These are phyloP conservation scores for Sideroxylon spinosum DNA, from an alignment of 179 eudicot genomes.

Conservation along the genomic window DNA sequence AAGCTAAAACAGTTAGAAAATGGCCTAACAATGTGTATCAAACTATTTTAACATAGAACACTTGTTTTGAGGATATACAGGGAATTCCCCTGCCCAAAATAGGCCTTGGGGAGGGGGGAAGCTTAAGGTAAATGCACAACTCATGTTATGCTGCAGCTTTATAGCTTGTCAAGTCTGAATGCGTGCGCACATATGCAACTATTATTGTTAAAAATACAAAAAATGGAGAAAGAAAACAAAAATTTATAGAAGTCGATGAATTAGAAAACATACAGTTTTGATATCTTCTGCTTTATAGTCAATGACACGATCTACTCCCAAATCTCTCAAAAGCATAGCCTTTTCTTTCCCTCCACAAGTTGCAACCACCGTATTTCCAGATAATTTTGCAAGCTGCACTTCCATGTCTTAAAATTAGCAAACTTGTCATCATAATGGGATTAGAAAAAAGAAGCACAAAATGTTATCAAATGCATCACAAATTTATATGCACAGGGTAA, in stretches of 20 bases:
- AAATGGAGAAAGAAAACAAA: conserved; percentile 6
- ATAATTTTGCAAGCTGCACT: conserved; percentile 88
- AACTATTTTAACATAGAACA: too few relatives aligned
- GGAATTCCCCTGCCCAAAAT: too few relatives aligned
- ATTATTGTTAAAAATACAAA: not conserved
- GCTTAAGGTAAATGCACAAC: too few relatives aligned
- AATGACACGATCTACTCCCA: conserved; percentile 94
- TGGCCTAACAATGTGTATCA: too few relatives aligned
- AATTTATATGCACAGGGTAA: not conserved
- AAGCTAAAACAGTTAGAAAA: too few relatives aligned
- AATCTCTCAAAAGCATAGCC: conserved; percentile 59
- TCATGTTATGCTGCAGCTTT: too few relatives aligned
- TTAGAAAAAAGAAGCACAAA: not conserved
- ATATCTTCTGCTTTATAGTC: conserved; percentile 79
- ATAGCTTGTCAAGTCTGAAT: too few relatives aligned
- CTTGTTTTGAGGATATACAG: too few relatives aligned
- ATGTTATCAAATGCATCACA: not conserved
- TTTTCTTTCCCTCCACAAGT: conserved; percentile 95
- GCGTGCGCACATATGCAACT: too few relatives aligned
- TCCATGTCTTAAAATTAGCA: conserved; percentile 2
- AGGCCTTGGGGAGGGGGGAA: too few relatives aligned
- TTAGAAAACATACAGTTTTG: conserved; percentile 48
- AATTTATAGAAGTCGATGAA: not conserved
- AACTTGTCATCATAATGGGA: not conserved
- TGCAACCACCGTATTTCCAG: conserved; percentile 92